Evolutionary conservation across 176 grass and related monocot species (phyloP).

Genomic region (Microstegium vimineum): DNA sequence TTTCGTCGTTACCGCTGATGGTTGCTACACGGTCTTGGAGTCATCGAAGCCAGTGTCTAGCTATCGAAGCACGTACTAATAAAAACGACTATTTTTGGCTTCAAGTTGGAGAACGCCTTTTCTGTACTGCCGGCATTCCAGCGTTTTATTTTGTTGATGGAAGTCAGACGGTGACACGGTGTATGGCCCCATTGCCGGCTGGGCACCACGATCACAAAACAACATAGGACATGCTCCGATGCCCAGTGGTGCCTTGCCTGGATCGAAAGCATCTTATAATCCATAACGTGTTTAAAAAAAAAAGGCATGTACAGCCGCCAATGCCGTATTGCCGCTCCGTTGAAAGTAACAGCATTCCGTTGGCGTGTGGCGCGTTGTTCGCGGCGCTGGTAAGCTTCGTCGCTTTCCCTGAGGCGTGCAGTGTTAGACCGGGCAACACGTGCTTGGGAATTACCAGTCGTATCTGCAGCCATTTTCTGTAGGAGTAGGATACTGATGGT

Average conservation of each 20-base stretch:
- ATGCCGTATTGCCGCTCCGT: background rate
- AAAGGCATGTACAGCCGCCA: background rate
- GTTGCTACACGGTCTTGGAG: too few relatives aligned
- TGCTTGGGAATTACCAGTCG: slow-evolving; percentile 1
- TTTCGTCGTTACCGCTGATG: background rate
- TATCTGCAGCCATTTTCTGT: background rate
- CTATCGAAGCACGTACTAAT: too few relatives aligned
- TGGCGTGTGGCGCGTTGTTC: background rate
- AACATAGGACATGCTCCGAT: background rate
- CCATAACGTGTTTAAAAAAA: too few relatives aligned
- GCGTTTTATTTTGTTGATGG: background rate
- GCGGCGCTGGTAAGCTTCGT: background rate
- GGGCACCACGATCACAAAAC: background rate
- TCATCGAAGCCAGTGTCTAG: too few relatives aligned
- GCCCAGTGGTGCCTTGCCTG: background rate
- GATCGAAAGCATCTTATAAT: background rate
- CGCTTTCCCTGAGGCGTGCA: background rate
- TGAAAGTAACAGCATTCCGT: background rate
- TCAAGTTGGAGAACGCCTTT: background rate
- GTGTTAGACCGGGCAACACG: background rate
- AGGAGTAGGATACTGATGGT: background rate
- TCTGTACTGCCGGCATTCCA: background rate
- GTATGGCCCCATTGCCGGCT: slow-evolving; percentile 14
- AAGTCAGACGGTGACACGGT: too few relatives aligned
- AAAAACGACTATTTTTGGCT: background rate